These are phyloP conservation scores for Gnaphalium uliginosum DNA, from an alignment of 129 eudicot species.

Conservation along the genomic window DNA sequence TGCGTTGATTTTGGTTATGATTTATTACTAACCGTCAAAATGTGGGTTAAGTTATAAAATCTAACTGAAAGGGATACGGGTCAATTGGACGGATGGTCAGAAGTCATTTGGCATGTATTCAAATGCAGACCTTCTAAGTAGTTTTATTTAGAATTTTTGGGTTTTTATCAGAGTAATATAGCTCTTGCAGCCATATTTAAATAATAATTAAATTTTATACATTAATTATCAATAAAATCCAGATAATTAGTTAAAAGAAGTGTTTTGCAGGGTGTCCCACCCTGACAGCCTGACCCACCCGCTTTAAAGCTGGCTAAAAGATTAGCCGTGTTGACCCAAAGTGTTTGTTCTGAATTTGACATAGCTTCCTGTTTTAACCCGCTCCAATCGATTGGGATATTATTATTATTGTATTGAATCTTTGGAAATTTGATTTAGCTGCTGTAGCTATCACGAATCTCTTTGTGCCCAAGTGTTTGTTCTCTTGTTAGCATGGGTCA, in stretches of 20 bases:
- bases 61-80: background rate
- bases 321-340: background rate
- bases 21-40: background rate
- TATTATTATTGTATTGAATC: background rate
- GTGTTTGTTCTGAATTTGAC: background rate
- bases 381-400: background rate
- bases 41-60: background rate
- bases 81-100: background rate
- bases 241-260: background rate
- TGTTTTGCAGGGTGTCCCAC: background rate
- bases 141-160: background rate
- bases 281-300: background rate
- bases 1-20: background rate
- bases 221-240: too few species aligned
- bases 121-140: background rate
- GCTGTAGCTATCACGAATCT: too few species aligned
- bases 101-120: background rate
- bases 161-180: too few species aligned
- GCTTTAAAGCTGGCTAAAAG: background rate
- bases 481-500: too few species aligned
- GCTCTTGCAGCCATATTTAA: background rate
- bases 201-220: background rate
- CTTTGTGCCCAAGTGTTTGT: too few species aligned
- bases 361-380: background rate
- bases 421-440: background rate